Conservation (phyloP, 169 alveolate species). For the Babesia sp. region DNA sequence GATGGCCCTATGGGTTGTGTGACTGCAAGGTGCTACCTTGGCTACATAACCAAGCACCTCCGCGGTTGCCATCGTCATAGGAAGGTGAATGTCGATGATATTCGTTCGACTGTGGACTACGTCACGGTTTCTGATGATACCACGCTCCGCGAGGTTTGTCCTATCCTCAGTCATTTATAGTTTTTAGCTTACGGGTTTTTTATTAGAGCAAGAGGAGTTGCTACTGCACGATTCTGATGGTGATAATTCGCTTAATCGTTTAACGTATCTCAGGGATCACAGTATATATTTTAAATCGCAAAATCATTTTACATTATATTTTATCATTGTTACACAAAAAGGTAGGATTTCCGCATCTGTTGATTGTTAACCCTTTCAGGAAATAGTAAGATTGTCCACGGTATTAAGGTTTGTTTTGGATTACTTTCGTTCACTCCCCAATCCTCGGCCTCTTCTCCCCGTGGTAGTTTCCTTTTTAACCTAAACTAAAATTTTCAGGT, state of each 20-base stretch:
- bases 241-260: not conserved
- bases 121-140: slow-evolving; percentile 3
- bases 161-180: not conserved
- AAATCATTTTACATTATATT: slow-evolving; percentile 3
- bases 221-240: slow-evolving; percentile 13
- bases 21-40: slow-evolving; percentile 49
- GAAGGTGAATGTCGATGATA: slow-evolving; percentile 6
- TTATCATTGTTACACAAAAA: slow-evolving; percentile 4
- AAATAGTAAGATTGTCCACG: slow-evolving; percentile 14
- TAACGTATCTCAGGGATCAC: not conserved
- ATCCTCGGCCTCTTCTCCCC: not conserved
- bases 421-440: not conserved
- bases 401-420: not conserved
- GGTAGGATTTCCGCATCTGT: not conserved
- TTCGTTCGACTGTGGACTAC: not conserved
- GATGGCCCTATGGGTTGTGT: slow-evolving; percentile 54
- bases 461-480: not conserved
- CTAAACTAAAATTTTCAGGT: not conserved
- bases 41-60: slow-evolving; percentile 41
- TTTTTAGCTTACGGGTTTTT: slow-evolving; percentile 5
- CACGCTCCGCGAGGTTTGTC: slow-evolving; percentile 40
- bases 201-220: slow-evolving; percentile 9
- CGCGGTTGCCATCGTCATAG: slow-evolving; percentile 20
- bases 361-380: not conserved
- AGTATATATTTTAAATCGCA: slow-evolving; percentile 16